These are phyloP conservation scores for Gonapodya prolifera DNA, from an alignment of 192 early-diverging fungal genomes.

Conservation along the genomic window DNA sequence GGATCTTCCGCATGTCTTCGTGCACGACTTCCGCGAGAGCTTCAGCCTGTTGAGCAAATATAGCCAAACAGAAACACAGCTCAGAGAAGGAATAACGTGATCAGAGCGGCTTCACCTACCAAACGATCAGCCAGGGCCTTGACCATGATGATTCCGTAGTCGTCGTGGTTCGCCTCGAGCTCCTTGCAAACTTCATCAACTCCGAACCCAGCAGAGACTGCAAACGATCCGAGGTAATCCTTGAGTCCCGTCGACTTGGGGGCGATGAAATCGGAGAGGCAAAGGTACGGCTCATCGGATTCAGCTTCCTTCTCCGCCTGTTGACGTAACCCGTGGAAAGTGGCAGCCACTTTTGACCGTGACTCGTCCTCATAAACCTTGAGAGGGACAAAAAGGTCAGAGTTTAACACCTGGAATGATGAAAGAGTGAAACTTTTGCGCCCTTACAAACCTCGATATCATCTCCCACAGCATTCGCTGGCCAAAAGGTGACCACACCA, in stretches of 20 bases:
- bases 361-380: conserved; percentile 73
- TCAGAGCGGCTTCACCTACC: no score
- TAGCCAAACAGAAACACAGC: no score
- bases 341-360: conserved; percentile 46
- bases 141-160: conserved; percentile 87
- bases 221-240: conserved; percentile 86
- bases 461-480: conserved; percentile 77
- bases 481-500: conserved; percentile 77
- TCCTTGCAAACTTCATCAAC: conserved; percentile 74
- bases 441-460: conserved; percentile 62
- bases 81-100: no score
- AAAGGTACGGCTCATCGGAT: conserved; percentile 69
- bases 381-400: no score
- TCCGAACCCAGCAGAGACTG: conserved; percentile 81
- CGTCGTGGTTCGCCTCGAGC: conserved; percentile 71
- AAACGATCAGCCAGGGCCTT: conserved; percentile 91
- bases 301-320: conserved; percentile 52
- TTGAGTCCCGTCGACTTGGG: conserved; percentile 57
- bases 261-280: conserved; percentile 84
- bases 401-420: no score
- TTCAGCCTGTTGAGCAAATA: no score
- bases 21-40: conserved; percentile 84
- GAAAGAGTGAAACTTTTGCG: no score
- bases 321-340: conserved; percentile 80
- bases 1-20: conserved; percentile 69